Evolutionary conservation across 176 grass and related monocot species (phyloP).

Genomic region (Puccinellia tenuiflora): DNA sequence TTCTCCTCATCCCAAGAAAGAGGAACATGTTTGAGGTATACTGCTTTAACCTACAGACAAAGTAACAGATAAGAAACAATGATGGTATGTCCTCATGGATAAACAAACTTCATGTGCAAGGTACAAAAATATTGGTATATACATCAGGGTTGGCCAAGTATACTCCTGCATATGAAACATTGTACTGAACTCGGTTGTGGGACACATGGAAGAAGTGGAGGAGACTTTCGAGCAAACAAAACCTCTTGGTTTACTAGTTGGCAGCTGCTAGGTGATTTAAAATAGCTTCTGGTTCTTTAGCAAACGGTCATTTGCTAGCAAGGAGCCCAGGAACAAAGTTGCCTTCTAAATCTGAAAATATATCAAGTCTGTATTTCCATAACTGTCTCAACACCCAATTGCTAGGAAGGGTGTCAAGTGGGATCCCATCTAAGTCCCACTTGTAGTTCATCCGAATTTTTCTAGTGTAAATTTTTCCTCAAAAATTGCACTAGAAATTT

Average conservation of each 20-base stretch:
- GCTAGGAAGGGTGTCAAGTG: too few species aligned
- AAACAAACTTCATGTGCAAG: slow-evolving; percentile 10
- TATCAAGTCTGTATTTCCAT: background rate
- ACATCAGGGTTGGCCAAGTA: background rate
- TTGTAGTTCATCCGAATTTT: too few species aligned
- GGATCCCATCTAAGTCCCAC: too few species aligned
- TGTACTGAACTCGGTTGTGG: background rate
- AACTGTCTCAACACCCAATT: background rate
- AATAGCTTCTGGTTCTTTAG: background rate
- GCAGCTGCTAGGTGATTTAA: background rate
- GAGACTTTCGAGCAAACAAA: too few species aligned
- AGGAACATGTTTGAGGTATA: slow-evolving; percentile 67
- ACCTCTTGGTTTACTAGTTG: too few species aligned
- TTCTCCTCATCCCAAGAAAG: slow-evolving; percentile 61
- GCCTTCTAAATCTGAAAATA: slow-evolving; percentile 1
- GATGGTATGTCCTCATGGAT: background rate
- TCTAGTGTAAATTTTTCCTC: too few species aligned
- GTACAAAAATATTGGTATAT: background rate
- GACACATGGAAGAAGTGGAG: background rate
- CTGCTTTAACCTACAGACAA: slow-evolving; percentile 60
- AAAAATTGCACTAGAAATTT: too few species aligned
- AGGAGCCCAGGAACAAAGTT: background rate
- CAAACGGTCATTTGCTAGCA: background rate
- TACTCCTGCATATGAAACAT: background rate
- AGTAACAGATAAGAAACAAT: slow-evolving; percentile 1